Conservation (phyloP, 2,329 filamentous ascomycete genomes). For the Metarhizium sp. region DNA sequence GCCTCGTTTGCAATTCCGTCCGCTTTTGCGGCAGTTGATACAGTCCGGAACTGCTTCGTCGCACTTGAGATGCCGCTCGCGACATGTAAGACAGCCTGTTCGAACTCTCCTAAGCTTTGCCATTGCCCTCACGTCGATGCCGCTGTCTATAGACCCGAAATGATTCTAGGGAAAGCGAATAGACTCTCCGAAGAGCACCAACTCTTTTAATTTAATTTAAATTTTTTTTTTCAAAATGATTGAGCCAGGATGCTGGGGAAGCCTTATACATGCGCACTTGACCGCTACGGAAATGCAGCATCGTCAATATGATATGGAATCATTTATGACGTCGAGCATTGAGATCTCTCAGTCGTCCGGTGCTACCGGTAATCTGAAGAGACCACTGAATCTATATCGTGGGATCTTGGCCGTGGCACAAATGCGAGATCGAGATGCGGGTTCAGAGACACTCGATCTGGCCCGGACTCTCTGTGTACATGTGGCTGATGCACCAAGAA, state of each 20-base stretch:
- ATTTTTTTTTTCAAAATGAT: not conserved
- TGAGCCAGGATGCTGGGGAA: not conserved
- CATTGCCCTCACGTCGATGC: not conserved
- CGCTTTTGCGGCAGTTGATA: slow-evolving; percentile 83
- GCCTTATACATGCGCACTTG: not conserved
- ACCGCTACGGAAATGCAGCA: not conserved
- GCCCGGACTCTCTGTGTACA: not conserved
- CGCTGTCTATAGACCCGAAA: not conserved
- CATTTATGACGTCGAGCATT: not conserved
- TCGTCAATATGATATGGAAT: not conserved
- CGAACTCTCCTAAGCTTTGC: slow-evolving; percentile 63
- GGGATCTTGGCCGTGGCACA: not conserved
- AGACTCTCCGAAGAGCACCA: too few species aligned
- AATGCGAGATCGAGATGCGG: not conserved
- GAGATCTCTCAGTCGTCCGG: not conserved
- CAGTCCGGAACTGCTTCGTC: slow-evolving; percentile 60
- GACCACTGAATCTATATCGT: not conserved
- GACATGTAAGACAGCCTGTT: slow-evolving; percentile 84
- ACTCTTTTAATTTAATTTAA: too few species aligned
- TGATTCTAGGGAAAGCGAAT: not conserved
- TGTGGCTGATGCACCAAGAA: not conserved
- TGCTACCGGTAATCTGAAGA: not conserved
- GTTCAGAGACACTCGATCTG: not conserved
- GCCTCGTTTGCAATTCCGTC: slow-evolving; percentile 74
- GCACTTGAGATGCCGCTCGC: slow-evolving; percentile 84